Evolutionary conservation across 495 filamentous ascomycete species (phyloP).

Genomic region (Trichoderma gamsii): DNA sequence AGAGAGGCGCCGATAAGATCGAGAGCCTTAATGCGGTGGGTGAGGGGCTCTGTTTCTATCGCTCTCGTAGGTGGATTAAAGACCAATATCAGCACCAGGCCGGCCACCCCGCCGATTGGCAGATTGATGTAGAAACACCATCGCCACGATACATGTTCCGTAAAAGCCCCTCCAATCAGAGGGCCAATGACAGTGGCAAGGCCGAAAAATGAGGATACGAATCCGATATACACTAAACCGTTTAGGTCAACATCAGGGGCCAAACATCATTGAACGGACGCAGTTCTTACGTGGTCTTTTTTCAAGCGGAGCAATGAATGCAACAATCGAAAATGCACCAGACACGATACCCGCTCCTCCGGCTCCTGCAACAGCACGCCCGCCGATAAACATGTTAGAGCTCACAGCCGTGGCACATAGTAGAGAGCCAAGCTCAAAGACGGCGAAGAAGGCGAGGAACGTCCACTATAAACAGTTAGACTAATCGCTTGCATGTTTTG

Average conservation of each 20-base stretch:
- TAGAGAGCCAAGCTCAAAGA: conserved; percentile 50
- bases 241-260: neutral
- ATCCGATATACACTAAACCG: conserved; percentile 16
- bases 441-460: conserved; percentile 39
- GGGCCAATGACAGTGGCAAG: conserved; percentile 37
- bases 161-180: conserved; percentile 58
- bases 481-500: neutral
- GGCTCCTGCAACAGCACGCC: conserved; percentile 49
- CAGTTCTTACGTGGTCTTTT: conserved; percentile 35
- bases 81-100: conserved; percentile 31
- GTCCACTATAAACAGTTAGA: conserved; percentile 25
- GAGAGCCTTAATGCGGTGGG: conserved; percentile 29
- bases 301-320: conserved; percentile 37
- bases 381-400: conserved; percentile 48
- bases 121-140: conserved; percentile 54
- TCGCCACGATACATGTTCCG: conserved; percentile 23
- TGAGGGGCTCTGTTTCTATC: conserved; percentile 20
- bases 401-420: conserved; percentile 47
- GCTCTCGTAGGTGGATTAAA: conserved; percentile 39
- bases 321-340: conserved; percentile 48
- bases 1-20: conserved; percentile 46
- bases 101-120: conserved; percentile 25
- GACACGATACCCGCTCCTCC: conserved; percentile 45
- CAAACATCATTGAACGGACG: neutral
- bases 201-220: neutral